phyloP scores from a whole-genome alignment of 2,329 filamentous ascomycete species.

The Aspergillus viridinutans region DNA sequence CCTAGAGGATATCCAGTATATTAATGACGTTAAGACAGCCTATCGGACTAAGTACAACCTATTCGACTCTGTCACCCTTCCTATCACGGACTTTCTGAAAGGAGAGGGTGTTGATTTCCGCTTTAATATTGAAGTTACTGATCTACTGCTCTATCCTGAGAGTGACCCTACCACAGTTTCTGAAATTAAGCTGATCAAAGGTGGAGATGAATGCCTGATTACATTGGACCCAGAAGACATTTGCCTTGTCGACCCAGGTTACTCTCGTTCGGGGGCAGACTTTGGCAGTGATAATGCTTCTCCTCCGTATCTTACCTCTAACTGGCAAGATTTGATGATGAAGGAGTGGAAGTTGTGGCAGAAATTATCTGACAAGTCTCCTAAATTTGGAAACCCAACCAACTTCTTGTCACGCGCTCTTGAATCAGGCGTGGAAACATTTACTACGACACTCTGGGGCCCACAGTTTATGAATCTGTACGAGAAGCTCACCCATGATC shows the following conservation, averaged over 20 bases:
- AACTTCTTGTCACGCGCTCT: conserved; percentile 28
- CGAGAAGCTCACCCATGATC: too few relatives aligned
- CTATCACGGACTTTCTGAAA: conserved; percentile 15
- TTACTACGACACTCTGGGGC: conserved; percentile 34
- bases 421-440: conserved; percentile 35
- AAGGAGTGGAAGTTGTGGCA: conserved; percentile 37
- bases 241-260: conserved; percentile 36
- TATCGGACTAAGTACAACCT: conserved; percentile 14
- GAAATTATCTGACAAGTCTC: conserved; percentile 28
- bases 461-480: conserved; percentile 24
- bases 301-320: not conserved
- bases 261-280: conserved; percentile 30
- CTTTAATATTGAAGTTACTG: conserved; percentile 14
- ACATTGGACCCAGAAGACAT: conserved; percentile 29
- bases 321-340: conserved; percentile 14
- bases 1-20: conserved; percentile 9
- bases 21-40: too few relatives aligned
- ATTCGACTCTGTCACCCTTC: conserved; percentile 18
- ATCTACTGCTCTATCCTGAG: conserved; percentile 10
- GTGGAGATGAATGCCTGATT: conserved; percentile 17
- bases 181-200: conserved; percentile 13
- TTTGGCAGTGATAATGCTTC: conserved; percentile 27
- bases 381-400: conserved; percentile 29
- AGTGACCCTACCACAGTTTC: conserved; percentile 21
- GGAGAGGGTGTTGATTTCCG: conserved; percentile 18